Conservation (phyloP, 2,329 filamentous ascomycete species). For the Mariannaea sp. region DNA sequence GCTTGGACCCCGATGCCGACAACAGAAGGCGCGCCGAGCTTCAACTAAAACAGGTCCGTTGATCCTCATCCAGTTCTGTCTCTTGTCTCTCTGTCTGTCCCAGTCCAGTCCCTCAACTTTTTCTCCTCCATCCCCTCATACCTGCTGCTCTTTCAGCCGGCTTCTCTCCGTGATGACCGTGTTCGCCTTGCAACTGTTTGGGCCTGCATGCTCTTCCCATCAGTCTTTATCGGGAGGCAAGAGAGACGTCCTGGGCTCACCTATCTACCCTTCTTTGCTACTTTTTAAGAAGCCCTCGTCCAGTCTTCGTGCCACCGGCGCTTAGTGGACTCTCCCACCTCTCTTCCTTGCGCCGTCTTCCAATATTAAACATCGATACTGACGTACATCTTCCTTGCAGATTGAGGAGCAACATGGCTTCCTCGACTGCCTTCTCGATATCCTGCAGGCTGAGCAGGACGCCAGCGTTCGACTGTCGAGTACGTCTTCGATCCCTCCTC, state of each 20-base stretch:
- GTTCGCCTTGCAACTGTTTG: conserved; percentile 3
- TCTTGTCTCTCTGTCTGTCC: conserved; percentile 1
- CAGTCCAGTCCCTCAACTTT: background rate
- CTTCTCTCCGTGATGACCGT: conserved; percentile 14
- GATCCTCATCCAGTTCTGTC: background rate
- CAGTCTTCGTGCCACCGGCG: conserved; percentile 12
- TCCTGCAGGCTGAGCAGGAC: conserved; percentile 87
- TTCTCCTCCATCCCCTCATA: conserved; percentile 7
- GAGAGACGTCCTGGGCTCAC: background rate
- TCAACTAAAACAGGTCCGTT: conserved; percentile 78
- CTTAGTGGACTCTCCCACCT: conserved; percentile 18
- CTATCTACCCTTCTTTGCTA: conserved; percentile 6
- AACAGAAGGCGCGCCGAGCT: conserved; percentile 77
- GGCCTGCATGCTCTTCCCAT: background rate
- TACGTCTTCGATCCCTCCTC: conserved; percentile 55
- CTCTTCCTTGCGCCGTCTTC: conserved; percentile 23
- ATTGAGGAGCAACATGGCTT: conserved; percentile 91
- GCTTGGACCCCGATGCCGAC: conserved; percentile 75
- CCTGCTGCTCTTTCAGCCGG: conserved; percentile 4
- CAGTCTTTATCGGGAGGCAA: conserved; percentile 1
- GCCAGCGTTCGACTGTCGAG: conserved; percentile 83
- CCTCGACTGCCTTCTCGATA: conserved; percentile 85
- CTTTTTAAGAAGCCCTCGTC: conserved; percentile 8
- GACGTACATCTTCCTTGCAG: conserved; percentile 51
- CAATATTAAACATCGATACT: conserved; percentile 18